Conservation (phyloP, 2,329 filamentous ascomycete genomes). For the Colletotrichum australisinense region DNA sequence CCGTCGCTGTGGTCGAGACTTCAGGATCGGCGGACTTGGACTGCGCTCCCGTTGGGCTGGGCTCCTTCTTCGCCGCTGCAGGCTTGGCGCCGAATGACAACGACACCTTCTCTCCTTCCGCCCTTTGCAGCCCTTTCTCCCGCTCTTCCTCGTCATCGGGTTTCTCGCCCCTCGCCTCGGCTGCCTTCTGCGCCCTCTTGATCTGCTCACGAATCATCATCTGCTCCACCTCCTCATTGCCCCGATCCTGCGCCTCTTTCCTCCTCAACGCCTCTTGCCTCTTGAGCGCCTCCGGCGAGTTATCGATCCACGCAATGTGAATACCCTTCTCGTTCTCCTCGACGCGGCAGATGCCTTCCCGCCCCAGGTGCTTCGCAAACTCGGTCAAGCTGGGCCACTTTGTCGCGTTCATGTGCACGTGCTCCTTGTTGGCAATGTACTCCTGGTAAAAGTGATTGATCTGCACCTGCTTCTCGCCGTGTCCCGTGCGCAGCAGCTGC, state of each 20-base stretch:
- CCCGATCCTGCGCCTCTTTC: slow-evolving; percentile 88
- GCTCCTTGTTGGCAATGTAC: slow-evolving; percentile 88
- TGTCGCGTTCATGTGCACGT: slow-evolving; percentile 94
- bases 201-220: slow-evolving; percentile 87
- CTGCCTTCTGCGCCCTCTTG: slow-evolving; percentile 74
- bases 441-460: slow-evolving; percentile 96
- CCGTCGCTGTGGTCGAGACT: slow-evolving; percentile 31
- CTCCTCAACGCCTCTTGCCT: slow-evolving; percentile 83
- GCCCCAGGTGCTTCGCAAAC: slow-evolving; percentile 86
- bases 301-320: slow-evolving; percentile 91
- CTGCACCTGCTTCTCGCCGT: slow-evolving; percentile 90
- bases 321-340: slow-evolving; percentile 90
- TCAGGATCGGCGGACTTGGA: slow-evolving; percentile 38
- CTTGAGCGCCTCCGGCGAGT: slow-evolving; percentile 85
- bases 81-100: slow-evolving; percentile 71
- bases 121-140: slow-evolving; percentile 64
- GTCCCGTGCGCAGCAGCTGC: slow-evolving; percentile 80
- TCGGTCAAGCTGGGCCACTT: slow-evolving; percentile 90
- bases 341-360: slow-evolving; percentile 88
- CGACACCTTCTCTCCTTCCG: slow-evolving; percentile 81
- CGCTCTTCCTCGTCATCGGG: slow-evolving; percentile 53
- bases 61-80: slow-evolving; percentile 34
- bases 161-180: slow-evolving; percentile 56
- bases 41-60: slow-evolving; percentile 24
- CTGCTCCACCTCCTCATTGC: slow-evolving; percentile 91